Evolutionary conservation across 192 early-diverging fungal genomes (phyloP).

Genomic region (Backusella morwellensis): DNA sequence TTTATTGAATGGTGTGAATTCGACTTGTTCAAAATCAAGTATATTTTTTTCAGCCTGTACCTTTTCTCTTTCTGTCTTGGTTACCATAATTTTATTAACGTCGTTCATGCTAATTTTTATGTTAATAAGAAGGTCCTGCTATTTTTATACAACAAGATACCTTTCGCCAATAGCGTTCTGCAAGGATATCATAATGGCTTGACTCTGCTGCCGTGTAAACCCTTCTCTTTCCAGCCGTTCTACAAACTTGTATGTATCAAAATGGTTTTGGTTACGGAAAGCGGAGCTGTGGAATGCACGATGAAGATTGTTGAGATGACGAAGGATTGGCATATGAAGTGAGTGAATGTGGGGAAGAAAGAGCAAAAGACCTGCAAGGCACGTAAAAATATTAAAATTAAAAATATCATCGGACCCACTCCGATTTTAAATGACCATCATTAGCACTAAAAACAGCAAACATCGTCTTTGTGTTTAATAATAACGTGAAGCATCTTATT

Average conservation of each 20-base stretch:
- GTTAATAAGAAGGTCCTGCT: not conserved
- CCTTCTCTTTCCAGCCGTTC: conserved; percentile 71
- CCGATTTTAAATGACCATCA: not conserved
- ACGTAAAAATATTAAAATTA: not conserved
- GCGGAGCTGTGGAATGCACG: not conserved
- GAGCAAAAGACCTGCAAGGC: not conserved
- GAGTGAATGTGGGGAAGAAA: not conserved
- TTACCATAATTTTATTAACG: conserved; percentile 64
- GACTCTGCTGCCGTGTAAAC: conserved; percentile 65
- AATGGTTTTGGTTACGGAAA: conserved; percentile 44
- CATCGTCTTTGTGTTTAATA: too few species aligned
- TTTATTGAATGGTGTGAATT: conserved; percentile 13
- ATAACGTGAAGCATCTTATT: too few species aligned
- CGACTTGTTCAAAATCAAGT: not conserved
- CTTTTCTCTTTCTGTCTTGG: conserved; percentile 81
- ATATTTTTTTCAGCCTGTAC: conserved; percentile 22
- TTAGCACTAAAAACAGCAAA: not conserved
- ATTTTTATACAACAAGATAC: conserved; percentile 26
- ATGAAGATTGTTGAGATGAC: not conserved
- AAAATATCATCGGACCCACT: not conserved
- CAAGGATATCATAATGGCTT: conserved; percentile 74
- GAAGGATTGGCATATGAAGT: not conserved
- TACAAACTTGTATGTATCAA: conserved; percentile 83
- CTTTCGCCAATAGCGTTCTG: conserved; percentile 70
- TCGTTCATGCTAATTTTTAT: conserved; percentile 53